A percentile compares a stretch with the other conserved stretches of the same genome.
Evolutionary conservation across 495 filamentous ascomycete species (phyloP).

Genomic region (Aspergillus ellipticus): DNA sequence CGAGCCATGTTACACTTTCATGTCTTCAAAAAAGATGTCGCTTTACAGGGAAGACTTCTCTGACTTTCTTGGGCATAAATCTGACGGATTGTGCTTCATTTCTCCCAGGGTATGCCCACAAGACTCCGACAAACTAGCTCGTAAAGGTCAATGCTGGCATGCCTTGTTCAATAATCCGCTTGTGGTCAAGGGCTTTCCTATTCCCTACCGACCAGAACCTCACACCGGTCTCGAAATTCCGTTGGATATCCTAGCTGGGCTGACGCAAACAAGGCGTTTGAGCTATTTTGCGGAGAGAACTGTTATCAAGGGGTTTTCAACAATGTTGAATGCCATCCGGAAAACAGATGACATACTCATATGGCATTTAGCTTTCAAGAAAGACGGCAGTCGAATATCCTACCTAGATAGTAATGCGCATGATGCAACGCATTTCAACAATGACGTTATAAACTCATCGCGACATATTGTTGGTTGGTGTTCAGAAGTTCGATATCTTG

Average conservation of each 20-base stretch:
- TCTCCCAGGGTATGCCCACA: no score
- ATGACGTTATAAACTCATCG: constrained; percentile 4
- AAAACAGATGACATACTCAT: constrained; percentile 12
- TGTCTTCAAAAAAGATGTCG: neutral
- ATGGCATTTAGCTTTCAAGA: constrained; percentile 26
- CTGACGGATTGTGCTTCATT: neutral
- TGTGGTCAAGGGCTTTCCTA: constrained; percentile 32
- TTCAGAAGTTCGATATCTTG: constrained; percentile 10
- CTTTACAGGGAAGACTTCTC: neutral
- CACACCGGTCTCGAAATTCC: constrained; percentile 22
- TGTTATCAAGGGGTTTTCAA: constrained; percentile 30
- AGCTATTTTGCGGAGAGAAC: constrained; percentile 7
- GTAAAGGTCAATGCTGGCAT: constrained; percentile 34
- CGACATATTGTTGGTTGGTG: constrained; percentile 20
- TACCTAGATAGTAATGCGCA: constrained; percentile 11
- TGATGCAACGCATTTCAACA: neutral
- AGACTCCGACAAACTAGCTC: neutral
- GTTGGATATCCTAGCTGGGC: constrained; percentile 11
- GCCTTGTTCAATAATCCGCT: constrained; percentile 31
- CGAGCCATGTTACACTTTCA: constrained; percentile 4
- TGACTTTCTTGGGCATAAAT: neutral
- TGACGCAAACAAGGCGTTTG: constrained; percentile 3
- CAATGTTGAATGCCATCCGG: constrained; percentile 22
- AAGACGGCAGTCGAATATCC: constrained; percentile 14
- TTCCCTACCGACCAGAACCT: constrained; percentile 11